Evolutionary conservation across 2,329 filamentous ascomycete species (phyloP).

Genomic region (Ophiostoma ips): DNA sequence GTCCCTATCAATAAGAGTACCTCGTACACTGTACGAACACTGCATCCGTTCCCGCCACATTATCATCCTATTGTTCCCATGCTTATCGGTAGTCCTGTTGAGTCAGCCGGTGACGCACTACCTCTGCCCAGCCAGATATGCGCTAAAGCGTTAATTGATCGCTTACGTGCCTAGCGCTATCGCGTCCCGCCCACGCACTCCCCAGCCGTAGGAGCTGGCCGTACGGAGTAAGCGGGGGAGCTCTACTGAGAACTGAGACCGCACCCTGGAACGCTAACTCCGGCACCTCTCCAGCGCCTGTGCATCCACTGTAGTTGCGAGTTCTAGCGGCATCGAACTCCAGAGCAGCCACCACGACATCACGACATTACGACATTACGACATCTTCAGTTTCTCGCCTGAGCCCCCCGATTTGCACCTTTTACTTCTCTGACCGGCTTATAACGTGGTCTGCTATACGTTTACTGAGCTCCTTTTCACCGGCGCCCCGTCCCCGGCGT

Average conservation of each 20-base stretch:
- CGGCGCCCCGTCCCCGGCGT: too few relatives aligned
- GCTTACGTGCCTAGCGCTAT: not conserved
- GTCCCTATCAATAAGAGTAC: too few relatives aligned
- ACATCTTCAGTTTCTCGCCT: not conserved
- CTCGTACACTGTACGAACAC: too few relatives aligned
- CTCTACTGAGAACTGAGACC: conserved; percentile 3
- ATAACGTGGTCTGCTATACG: too few relatives aligned
- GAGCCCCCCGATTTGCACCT: not conserved
- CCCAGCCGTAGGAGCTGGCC: not conserved
- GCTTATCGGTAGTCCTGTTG: too few relatives aligned
- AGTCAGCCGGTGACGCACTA: not conserved
- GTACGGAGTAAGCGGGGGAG: conserved; percentile 3
- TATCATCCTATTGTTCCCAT: too few relatives aligned
- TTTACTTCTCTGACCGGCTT: not conserved
- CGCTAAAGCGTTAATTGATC: not conserved
- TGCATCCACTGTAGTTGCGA: not conserved
- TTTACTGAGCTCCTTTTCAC: too few relatives aligned
- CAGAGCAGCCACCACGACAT: not conserved
- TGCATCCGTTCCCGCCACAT: too few relatives aligned
- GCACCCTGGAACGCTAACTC: conserved; percentile 4
- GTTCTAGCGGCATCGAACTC: not conserved
- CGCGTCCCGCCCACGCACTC: not conserved
- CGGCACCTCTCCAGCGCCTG: not conserved
- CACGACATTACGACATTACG: not conserved
- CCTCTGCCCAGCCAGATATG: not conserved